Evolutionary conservation across 306 rosid species (phyloP).

Genomic region (Psophocarpus tetragonolobus): DNA sequence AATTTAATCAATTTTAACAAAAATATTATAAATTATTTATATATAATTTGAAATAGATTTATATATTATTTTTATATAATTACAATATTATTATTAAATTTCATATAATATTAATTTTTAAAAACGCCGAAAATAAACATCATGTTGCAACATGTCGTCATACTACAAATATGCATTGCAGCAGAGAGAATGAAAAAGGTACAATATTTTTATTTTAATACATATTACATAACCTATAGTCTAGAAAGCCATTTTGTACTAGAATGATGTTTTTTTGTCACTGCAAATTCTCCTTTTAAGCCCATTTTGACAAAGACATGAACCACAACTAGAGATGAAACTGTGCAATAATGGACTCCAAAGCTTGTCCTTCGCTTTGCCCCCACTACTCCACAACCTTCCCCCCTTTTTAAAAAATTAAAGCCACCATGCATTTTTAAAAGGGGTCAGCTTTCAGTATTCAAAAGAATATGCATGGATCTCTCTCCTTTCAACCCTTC

Average conservation of each 20-base stretch:
- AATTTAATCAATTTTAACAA: no score
- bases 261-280: slow-evolving; percentile 46
- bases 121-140: no score
- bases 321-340: slow-evolving; percentile 47
- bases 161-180: slow-evolving; percentile 24
- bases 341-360: slow-evolving; percentile 70
- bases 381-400: slow-evolving; percentile 59
- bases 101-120: no score
- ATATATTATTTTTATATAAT: no score
- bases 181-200: slow-evolving; percentile 34
- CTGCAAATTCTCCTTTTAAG: slow-evolving; percentile 46
- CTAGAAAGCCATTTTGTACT: slow-evolving; percentile 44
- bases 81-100: no score
- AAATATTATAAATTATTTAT: no score
- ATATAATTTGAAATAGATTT: no score
- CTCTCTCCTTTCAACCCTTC: slow-evolving; percentile 40
- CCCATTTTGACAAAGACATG: slow-evolving; percentile 57
- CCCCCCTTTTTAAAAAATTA: slow-evolving; percentile 45
- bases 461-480: slow-evolving; percentile 85
- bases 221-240: no score
- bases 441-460: slow-evolving; percentile 64
- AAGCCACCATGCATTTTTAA: slow-evolving; percentile 53
- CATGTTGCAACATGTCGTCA: no score
- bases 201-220: slow-evolving; percentile 32
- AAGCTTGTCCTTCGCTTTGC: slow-evolving; percentile 58